Evolutionary conservation across 805 yeast genomes (phyloP), one percentile per base, ranked within the genome.

Genomic region (Phaffomyces opuntiae): DNA sequence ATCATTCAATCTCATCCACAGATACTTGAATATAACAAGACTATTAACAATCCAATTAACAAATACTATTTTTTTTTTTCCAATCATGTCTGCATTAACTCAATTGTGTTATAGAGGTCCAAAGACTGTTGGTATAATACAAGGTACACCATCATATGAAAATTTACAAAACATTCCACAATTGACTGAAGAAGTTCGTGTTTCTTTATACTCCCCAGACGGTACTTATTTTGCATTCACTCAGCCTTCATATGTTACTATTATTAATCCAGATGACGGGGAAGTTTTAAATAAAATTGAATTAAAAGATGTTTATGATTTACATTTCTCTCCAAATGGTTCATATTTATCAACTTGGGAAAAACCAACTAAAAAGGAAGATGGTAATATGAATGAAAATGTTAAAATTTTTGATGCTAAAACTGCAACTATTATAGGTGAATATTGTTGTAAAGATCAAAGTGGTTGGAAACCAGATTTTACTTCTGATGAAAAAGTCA

Each of bases 401-500:
- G 87, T 91, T 52, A 79, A 80, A 60, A 75, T 93, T 47, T 88
- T 84, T 78, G 74, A 78, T 53, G 66, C 84, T 42, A 64, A 64
- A 38, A 66, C 69, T 25, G 73, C 73, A 37, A 68, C 68, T 45
- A 67, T 77, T 43, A 67, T 79, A 43, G 76, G 74, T 49, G 75
- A 80, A 52, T 89, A 84, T 73, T 71, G 83, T 43, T 84, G 87
- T 53, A 87, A 84, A 65, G 80, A 80, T 43, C 97, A 91, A 69
- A 78, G 80, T 51, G 91, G 91, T 25, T 91, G 98, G 97, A 77
- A 78, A 61, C 85, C 95, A n/a, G 96, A 88, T 67, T 89, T 83
- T 63, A 85, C 95, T 9, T 74, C 75, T 49, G 93, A 89, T 63
- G 96, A 89, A 70, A 71, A 75, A 53, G 70, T 77, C 53, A 72